phyloP scores from a whole-genome alignment of 495 filamentous ascomycete species.

The Talaromyces stipitatus region DNA sequence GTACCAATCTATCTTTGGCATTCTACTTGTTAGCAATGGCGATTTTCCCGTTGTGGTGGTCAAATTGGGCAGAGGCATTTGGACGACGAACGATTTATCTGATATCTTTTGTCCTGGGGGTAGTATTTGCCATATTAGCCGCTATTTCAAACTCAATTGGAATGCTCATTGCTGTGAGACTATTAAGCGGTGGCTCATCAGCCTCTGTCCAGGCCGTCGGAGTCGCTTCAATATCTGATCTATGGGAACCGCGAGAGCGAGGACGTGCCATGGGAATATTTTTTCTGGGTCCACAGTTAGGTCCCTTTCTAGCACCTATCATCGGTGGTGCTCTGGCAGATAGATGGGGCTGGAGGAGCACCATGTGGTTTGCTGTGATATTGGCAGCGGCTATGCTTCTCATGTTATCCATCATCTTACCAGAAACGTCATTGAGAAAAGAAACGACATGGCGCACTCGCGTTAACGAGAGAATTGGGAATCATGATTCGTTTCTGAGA shows the following conservation, averaged over 20 bases:
- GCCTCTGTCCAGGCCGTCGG: conserved; percentile 6
- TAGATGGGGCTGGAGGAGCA: conserved; percentile 7
- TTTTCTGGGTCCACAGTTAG: conserved; percentile 5
- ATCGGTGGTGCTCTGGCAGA: conserved; percentile 7
- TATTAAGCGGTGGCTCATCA: conserved; percentile 63
- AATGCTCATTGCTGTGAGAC: conserved; percentile 71
- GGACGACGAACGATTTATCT: conserved; percentile 71
- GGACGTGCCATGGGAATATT: conserved; percentile 10
- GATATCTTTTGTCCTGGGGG: conserved; percentile 60
- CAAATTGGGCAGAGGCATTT: conserved; percentile 61
- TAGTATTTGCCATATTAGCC: conserved; percentile 54
- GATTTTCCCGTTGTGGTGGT: conserved; percentile 80
- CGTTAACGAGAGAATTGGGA: conserved; percentile 20
- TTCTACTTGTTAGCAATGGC: conserved; percentile 72
- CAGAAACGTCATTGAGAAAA: conserved; percentile 10
- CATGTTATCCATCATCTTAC: conserved; percentile 12
- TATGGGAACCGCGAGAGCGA: conserved; percentile 8
- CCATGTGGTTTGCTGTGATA: conserved; percentile 6
- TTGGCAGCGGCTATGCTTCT: not conserved
- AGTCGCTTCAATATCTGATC: conserved; percentile 3
- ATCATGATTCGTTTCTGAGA: not conserved
- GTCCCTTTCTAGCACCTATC: conserved; percentile 10
- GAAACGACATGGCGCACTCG: conserved; percentile 1
- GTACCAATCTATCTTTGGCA: conserved; percentile 65
- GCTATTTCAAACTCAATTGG: conserved; percentile 59